These are phyloP conservation scores for Vaccinium vitisidaea DNA, from an alignment of 148 eudicot species.

Conservation along the genomic window DNA sequence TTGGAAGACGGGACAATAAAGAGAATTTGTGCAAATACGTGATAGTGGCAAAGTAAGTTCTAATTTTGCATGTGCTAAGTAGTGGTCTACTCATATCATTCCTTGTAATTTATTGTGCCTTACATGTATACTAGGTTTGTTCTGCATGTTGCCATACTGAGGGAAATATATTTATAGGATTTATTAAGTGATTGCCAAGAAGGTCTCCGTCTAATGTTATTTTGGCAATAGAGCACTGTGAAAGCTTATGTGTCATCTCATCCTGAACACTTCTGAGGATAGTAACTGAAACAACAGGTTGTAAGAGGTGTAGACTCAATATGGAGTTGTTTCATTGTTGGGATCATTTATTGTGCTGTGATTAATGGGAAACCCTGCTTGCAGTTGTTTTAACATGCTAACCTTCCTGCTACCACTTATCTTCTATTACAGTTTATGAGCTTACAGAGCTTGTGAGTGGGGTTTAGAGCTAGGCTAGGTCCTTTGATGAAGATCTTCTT, in stretches of 20 bases:
- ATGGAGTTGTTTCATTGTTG: conserved; percentile 2
- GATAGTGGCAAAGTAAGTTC: not conserved
- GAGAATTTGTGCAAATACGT: not conserved
- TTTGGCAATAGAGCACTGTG: not conserved
- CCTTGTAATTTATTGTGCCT: not conserved
- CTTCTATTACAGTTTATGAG: not conserved
- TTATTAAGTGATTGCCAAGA: not conserved
- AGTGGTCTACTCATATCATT: not conserved
- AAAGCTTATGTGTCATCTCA: not conserved
- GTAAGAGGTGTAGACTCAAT: not conserved
- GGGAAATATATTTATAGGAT: not conserved
- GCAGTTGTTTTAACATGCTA: not conserved
- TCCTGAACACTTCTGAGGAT: not conserved
- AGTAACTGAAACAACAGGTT: not conserved
- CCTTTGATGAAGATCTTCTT: not conserved
- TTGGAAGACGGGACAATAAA: not conserved
- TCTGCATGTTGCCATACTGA: not conserved
- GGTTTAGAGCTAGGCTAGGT: not conserved
- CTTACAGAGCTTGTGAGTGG: not conserved
- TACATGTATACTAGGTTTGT: not conserved
- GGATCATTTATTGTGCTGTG: not conserved
- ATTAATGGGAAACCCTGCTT: not conserved
- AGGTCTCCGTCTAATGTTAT: not conserved
- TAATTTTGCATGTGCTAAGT: not conserved
- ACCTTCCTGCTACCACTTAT: not conserved